Evolutionary conservation across 345 rosid genomes (phyloP), one percentile per base, ranked within the genome.

Genomic region (Gossypium bickii): DNA sequence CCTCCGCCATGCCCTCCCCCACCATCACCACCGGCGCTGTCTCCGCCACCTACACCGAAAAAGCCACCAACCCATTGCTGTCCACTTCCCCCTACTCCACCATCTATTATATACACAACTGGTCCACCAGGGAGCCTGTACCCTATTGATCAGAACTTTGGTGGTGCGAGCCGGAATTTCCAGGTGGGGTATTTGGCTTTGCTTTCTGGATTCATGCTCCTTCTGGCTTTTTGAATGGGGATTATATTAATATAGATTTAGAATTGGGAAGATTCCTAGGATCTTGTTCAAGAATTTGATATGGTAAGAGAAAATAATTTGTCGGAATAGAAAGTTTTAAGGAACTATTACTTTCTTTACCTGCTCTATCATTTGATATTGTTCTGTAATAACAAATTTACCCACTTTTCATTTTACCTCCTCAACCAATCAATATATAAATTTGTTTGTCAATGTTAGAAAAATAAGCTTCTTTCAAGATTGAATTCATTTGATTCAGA

Each of bases 101-200:
- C 85, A 10, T 73, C 82, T 5, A 67, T 70, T 47, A 76, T 89
- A 44, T 89, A 85, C 83, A 80, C 85, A 62, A 85, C 90, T 2
- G 89, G 93, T 45, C 93, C 93, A 3, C 93, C 93, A 43, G 90
- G 89, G 60, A 68, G 71, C 72, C 72, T 89, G 55, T 89, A 89
- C 77, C 89, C 93, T 7, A n/a, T 89, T 29, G 90, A 84, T 74
- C 79, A 78, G 15, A 59, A 76, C 24, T 84, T 78, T 41, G 76
- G 80, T 12, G 82, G 80, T 22, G 84, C 75, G 52, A 75, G 72
- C 41, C 72, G 78, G 81, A 69, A 72, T 5, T 41, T 44, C 12
- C 20, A 64, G 47, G 78, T 73, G 79, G 80, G 76, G 77, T 27
- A 71, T 67, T 67, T 81, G 38, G 80, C 78, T 76, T n/a, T 81